Conservation (phyloP, 2,329 filamentous ascomycete species). For the Ophiocordyceps camponoti-rufipedis region DNA sequence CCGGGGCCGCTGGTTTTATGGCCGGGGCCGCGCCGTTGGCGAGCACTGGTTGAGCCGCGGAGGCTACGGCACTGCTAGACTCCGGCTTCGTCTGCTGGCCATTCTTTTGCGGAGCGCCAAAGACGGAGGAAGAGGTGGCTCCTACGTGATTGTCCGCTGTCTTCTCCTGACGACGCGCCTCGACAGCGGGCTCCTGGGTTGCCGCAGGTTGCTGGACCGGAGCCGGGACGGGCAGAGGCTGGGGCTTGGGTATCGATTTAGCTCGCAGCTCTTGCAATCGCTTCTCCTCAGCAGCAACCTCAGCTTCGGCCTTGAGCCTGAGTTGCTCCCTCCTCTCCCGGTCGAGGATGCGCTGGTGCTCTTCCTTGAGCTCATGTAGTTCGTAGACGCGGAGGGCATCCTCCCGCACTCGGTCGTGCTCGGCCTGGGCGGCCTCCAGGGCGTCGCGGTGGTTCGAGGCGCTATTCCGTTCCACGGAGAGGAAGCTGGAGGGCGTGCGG, state of each 20-base stretch:
- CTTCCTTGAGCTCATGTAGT: constrained; percentile 26
- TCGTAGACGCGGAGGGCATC: constrained; percentile 28
- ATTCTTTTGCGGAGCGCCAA: neutral
- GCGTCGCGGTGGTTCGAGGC: constrained; percentile 46
- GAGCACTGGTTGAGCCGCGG: neutral
- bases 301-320: constrained; percentile 24
- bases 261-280: constrained; percentile 27
- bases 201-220: neutral
- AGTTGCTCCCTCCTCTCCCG: constrained; percentile 27
- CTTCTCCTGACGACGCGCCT: constrained; percentile 4
- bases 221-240: constrained; percentile 15
- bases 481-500: constrained; percentile 34
- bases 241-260: constrained; percentile 24
- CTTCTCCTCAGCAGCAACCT: constrained; percentile 26
- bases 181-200: neutral
- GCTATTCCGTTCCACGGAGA: constrained; percentile 42
- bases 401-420: constrained; percentile 46
- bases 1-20: neutral
- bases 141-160: constrained; percentile 3
- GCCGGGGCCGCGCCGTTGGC: neutral
- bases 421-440: constrained; percentile 43
- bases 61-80: neutral
- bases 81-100: neutral
- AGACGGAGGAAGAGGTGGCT: neutral
- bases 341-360: constrained; percentile 22